Base-by-base conservation (phyloP, 305 asterid species). In the Rubia balearica region DNA sequence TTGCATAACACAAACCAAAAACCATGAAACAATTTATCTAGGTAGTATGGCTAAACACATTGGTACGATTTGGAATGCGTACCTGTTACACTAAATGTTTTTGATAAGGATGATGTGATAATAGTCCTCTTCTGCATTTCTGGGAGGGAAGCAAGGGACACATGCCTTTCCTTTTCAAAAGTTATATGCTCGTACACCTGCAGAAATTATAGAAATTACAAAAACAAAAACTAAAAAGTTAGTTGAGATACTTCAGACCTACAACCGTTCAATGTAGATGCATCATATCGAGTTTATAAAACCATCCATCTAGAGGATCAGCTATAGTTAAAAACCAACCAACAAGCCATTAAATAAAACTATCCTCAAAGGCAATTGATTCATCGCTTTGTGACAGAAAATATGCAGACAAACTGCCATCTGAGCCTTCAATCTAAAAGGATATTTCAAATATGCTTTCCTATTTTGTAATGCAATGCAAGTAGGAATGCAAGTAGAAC, bases 111-210 rank as follows among this genome's bases (percentile, higher is more conserved):
- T 70, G 98, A 88, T 67, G 96, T 90, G 80, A 88, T 79, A 76
- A 92, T 76, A 1, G 96, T 90, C 72, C 91, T 82, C 66, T 71
- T 80, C 79, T 86, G 96, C 98, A 92, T 92, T 61, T 78, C 95
- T 67, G 90, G 87, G 74, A 92, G 87, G 67, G 98, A 81, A 67
- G 95, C 96, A 76, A 92, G 87, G 69, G 98, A 81, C 38, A 85
- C 45, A 71, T 87, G 96, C 13, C 69, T 76, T 81, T 74, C 81
- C 48, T 79, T 75, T 68, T 88, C 95, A 71, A 79, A 92, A 4
- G 96, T 92, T 77, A 92, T 81, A 78, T 88, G 95, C 83, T 90
- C 98, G 55, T 92, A 90, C 41, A 92, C 98, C 96, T 90, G 78
- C 55, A 53, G 65, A 59, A 65, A 78, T 43, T 46, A 68, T 12